These are phyloP conservation scores for Metschnikowia reukaufii DNA, from an alignment of 805 yeast genomes.

Conservation along the genomic window DNA sequence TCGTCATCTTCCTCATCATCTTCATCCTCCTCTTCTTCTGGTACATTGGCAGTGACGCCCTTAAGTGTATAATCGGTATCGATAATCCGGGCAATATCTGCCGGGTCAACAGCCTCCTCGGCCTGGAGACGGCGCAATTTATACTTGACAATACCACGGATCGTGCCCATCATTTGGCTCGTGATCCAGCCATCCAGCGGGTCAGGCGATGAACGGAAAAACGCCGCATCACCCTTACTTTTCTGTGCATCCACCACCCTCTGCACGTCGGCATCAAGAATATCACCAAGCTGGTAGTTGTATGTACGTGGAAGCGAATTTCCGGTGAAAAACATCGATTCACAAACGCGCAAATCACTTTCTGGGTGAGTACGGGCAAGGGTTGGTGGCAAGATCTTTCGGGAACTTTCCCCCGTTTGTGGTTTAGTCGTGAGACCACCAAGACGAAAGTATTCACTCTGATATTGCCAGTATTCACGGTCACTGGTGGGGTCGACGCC, in stretches of 20 bases:
- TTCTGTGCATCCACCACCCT: slow-evolving; percentile 37
- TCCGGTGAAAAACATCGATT: slow-evolving; percentile 67
- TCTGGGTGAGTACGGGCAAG: slow-evolving; percentile 16
- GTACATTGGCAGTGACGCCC: slow-evolving; percentile 12
- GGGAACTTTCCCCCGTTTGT: slow-evolving; percentile 5
- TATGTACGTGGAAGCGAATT: slow-evolving; percentile 63
- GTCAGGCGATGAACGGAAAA: slow-evolving; percentile 37
- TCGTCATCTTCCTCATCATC: not conserved
- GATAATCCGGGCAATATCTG: slow-evolving; percentile 44
- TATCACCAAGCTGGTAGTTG: slow-evolving; percentile 76
- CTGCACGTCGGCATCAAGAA: slow-evolving; percentile 62
- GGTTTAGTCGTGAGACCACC: slow-evolving; percentile 27
- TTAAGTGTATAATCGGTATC: slow-evolving; percentile 34
- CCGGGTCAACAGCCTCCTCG: slow-evolving; percentile 46
- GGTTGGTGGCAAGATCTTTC: slow-evolving; percentile 30
- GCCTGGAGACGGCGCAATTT: slow-evolving; percentile 63
- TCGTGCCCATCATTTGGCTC: slow-evolving; percentile 56
- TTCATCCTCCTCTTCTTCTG: slow-evolving; percentile 20
- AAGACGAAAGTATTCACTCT: slow-evolving; percentile 80
- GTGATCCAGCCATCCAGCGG: slow-evolving; percentile 81
- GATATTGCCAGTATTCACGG: slow-evolving; percentile 58
- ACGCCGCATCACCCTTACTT: slow-evolving; percentile 36
- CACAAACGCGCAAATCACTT: slow-evolving; percentile 26
- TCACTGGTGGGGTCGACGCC: slow-evolving; percentile 76
- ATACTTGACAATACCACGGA: slow-evolving; percentile 70